Conservation (phyloP, 768 basidiomycete species). For the Lactifluus echinatus region DNA sequence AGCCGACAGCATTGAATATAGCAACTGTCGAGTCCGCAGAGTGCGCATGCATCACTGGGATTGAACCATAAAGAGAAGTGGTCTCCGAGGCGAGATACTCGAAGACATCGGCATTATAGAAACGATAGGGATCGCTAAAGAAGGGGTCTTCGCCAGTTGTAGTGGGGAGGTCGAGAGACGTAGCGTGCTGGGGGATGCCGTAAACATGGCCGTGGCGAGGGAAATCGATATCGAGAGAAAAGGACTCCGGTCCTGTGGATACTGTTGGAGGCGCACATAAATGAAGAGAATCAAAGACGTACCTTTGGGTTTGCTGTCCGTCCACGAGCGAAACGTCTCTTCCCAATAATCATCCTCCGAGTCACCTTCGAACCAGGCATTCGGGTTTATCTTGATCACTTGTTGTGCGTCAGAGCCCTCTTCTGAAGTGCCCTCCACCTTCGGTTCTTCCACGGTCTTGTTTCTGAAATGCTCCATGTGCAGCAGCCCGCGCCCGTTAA, state of each 20-base stretch:
- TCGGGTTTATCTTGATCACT: constrained; percentile 43
- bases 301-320: constrained; percentile 96
- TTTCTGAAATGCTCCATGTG: constrained; percentile 98
- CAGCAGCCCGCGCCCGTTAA: constrained; percentile 84
- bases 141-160: constrained; percentile 71
- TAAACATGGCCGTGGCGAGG: constrained; percentile 87
- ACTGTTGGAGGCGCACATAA: neutral
- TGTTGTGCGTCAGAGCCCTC: constrained; percentile 37
- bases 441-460: constrained; percentile 40
- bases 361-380: constrained; percentile 86
- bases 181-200: constrained; percentile 95
- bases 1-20: constrained; percentile 77
- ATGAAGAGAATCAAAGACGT: constrained; percentile 1
- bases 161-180: constrained; percentile 77
- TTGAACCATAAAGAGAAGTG: constrained; percentile 82
- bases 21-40: constrained; percentile 81
- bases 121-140: constrained; percentile 87
- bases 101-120: constrained; percentile 94
- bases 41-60: constrained; percentile 92
- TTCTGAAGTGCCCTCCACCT: constrained; percentile 39
- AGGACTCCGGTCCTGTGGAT: constrained; percentile 80
- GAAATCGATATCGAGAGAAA: constrained; percentile 89
- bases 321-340: constrained; percentile 80
- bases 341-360: constrained; percentile 82
- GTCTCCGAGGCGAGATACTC: constrained; percentile 81